Percentiles rank a stretch among this genome's conserved stretches.
phyloP scores from a whole-genome alignment of 441 rosid genomes.

The Biscutella laevigata region DNA sequence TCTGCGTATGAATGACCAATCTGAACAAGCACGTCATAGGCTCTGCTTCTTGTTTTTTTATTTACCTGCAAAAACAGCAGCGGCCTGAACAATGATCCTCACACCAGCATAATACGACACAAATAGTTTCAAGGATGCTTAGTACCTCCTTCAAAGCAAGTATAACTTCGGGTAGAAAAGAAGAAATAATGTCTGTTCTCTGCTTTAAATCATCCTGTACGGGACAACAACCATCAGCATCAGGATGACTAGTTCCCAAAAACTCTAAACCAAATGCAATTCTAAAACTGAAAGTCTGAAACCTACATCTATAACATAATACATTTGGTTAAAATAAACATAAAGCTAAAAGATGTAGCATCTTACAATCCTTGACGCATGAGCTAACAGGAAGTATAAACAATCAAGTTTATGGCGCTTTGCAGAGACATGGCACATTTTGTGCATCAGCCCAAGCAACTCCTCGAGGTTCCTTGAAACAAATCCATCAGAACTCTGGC shows the following conservation, averaged over 20 bases:
- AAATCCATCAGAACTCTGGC: conserved; percentile 50
- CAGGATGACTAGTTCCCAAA: not conserved
- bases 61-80: conserved; percentile 47
- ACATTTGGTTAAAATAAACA: conserved; percentile 6
- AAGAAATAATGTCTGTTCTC: conserved; percentile 43
- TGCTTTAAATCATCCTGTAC: conserved; percentile 58
- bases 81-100: conserved; percentile 5
- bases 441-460: conserved; percentile 61
- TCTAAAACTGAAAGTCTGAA: not conserved
- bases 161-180: conserved; percentile 80
- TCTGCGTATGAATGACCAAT: conserved; percentile 88
- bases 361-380: conserved; percentile 48
- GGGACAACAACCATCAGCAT: not conserved
- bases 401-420: conserved; percentile 89
- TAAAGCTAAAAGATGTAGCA: conserved; percentile 1
- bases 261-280: not conserved
- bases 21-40: conserved; percentile 85
- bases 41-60: conserved; percentile 88
- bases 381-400: conserved; percentile 61
- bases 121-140: conserved; percentile 8
- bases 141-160: conserved; percentile 88
- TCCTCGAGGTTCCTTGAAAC: conserved; percentile 53
- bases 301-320: not conserved
- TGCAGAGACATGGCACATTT: conserved; percentile 87
- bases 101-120: conserved; percentile 1